Percentiles rank a stretch among this genome's conserved stretches.
Evolutionary conservation across 192 early-diverging fungal genomes (phyloP).

Genomic region (Neocallimastix lanati): DNA sequence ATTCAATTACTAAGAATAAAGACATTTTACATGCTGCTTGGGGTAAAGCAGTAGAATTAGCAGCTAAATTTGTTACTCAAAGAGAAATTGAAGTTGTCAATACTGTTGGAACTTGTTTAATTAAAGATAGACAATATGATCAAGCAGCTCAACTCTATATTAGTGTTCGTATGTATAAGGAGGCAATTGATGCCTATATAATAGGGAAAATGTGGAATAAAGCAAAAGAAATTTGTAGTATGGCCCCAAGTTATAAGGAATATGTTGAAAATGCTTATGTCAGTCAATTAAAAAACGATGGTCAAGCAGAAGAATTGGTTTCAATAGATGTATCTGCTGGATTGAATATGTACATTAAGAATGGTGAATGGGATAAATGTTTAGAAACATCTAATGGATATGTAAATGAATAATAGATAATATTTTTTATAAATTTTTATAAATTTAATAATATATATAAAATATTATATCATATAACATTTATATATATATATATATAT

Average conservation of each 20-base stretch:
- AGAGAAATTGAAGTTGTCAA: conserved; percentile 25
- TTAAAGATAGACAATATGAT: conserved; percentile 25
- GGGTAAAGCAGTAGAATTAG: conserved; percentile 33
- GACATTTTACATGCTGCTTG: conserved; percentile 27
- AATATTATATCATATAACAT: too few relatives aligned
- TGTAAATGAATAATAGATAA: conserved; percentile 3
- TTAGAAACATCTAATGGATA: conserved; percentile 22
- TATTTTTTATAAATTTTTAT: too few relatives aligned
- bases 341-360: conserved; percentile 29
- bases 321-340: conserved; percentile 31
- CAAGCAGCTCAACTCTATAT: conserved; percentile 31
- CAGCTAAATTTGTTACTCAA: conserved; percentile 36
- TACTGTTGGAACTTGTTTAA: conserved; percentile 18
- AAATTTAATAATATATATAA: too few relatives aligned
- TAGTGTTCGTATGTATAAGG: conserved; percentile 29
- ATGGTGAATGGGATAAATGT: conserved; percentile 44
- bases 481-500: too few relatives aligned
- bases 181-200: conserved; percentile 39
- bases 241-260: conserved; percentile 31
- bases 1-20: conserved; percentile 15
- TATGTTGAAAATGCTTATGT: conserved; percentile 37
- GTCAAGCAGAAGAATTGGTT: conserved; percentile 29
- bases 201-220: conserved; percentile 26
- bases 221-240: conserved; percentile 21
- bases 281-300: conserved; percentile 25